These are phyloP conservation scores for Mediolabrus comicus DNA, from an alignment of 108 stramenopile species.

Conservation along the genomic window DNA sequence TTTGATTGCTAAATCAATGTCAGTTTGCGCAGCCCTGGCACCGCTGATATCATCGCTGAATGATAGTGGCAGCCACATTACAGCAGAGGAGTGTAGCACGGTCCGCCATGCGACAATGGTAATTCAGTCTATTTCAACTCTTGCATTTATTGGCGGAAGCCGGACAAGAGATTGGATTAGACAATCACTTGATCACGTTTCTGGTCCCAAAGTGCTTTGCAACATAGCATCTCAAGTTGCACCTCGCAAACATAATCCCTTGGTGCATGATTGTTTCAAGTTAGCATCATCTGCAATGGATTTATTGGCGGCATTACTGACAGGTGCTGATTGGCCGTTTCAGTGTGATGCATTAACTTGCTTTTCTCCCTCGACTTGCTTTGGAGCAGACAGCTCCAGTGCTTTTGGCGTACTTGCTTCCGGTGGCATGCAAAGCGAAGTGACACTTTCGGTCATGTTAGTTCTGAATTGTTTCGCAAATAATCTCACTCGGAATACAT, in stretches of 20 bases:
- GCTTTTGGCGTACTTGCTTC: conserved; percentile 13
- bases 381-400: conserved; percentile 2
- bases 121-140: conserved; percentile 32
- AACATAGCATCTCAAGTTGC: conserved; percentile 19
- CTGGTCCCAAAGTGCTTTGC: conserved; percentile 22
- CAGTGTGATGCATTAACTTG: conserved; percentile 15
- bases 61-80: conserved; percentile 4
- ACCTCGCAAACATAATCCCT: background rate
- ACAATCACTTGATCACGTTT: background rate
- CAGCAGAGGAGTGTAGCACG: conserved; percentile 22
- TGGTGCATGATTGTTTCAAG: conserved; percentile 20
- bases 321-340: conserved; percentile 13
- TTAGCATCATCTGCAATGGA: conserved; percentile 19
- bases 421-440: conserved; percentile 14
- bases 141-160: conserved; percentile 29
- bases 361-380: conserved; percentile 8
- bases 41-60: conserved; percentile 30
- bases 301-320: conserved; percentile 26
- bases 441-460: conserved; percentile 29
- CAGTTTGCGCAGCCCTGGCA: conserved; percentile 21
- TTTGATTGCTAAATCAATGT: conserved; percentile 23
- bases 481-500: conserved; percentile 15
- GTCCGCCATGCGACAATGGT: conserved; percentile 17
- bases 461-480: conserved; percentile 22
- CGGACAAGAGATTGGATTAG: conserved; percentile 29